Conservation (phyloP, 2,329 filamentous ascomycete species). For the Graphilbum fragrans region DNA sequence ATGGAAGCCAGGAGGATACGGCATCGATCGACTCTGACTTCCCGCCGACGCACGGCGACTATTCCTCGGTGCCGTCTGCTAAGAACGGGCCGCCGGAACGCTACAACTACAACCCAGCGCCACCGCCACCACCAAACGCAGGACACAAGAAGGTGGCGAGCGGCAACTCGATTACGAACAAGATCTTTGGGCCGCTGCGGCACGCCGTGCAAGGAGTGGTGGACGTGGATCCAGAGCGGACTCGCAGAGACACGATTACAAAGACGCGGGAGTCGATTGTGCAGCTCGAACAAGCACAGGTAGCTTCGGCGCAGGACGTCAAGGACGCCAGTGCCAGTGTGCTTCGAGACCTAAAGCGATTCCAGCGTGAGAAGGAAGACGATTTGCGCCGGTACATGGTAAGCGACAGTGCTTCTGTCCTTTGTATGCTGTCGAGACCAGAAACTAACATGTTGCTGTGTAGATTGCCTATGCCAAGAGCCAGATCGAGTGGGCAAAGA, state of each 20-base stretch:
- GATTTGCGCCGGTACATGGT: conserved; percentile 95
- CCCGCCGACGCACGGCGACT: conserved; percentile 72
- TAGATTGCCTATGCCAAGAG: conserved; percentile 86
- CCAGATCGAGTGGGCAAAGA: conserved; percentile 89
- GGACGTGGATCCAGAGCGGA: conserved; percentile 89
- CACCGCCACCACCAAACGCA: background rate
- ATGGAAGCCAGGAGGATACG: conserved; percentile 59
- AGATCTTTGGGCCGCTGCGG: conserved; percentile 88
- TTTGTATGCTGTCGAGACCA: background rate
- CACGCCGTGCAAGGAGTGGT: conserved; percentile 95
- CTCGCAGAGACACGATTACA: conserved; percentile 82
- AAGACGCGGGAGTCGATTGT: conserved; percentile 84
- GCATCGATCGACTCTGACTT: conserved; percentile 95
- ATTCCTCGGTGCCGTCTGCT: conserved; percentile 55
- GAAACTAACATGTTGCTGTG: background rate
- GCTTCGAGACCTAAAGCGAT: conserved; percentile 78
- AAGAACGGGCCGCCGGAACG: conserved; percentile 57
- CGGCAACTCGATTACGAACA: conserved; percentile 79
- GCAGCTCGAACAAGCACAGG: conserved; percentile 81
- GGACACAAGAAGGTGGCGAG: conserved; percentile 71
- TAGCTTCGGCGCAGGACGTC: conserved; percentile 82
- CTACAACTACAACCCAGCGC: conserved; percentile 17
- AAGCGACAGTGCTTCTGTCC: conserved; percentile 20
- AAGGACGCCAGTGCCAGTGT: conserved; percentile 85
- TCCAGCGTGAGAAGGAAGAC: conserved; percentile 91